Percentiles rank a stretch among this genome's conserved stretches.
Evolutionary conservation across 495 filamentous ascomycete species (phyloP).

Genomic region (Neurospora sp.): DNA sequence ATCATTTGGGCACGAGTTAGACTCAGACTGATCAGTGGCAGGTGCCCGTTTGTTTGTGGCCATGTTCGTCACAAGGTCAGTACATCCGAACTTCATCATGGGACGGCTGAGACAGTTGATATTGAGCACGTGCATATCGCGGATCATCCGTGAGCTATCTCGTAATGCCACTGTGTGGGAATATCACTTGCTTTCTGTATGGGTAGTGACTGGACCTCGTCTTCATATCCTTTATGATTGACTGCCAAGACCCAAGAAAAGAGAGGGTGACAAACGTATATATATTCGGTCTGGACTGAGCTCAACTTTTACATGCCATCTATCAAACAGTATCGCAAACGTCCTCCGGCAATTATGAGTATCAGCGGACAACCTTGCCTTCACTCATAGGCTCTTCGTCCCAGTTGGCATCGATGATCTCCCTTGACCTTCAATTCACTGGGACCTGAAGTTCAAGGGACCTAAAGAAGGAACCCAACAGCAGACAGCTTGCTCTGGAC

Average conservation of each 20-base stretch:
- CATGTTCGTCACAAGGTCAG: neutral
- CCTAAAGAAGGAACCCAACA: no score
- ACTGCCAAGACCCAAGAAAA: neutral
- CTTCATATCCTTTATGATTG: neutral
- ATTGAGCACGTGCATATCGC: neutral
- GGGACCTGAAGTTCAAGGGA: no score
- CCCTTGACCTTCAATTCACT: no score
- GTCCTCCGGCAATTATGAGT: no score
- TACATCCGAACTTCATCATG: neutral
- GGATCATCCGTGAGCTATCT: neutral
- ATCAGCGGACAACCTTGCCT: no score
- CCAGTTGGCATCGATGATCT: no score
- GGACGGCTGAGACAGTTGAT: neutral
- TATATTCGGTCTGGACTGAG: no score
- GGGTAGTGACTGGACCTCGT: neutral
- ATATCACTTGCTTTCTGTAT: neutral
- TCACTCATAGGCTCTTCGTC: no score
- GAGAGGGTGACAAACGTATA: no score
- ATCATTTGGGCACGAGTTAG: slow-evolving; percentile 15
- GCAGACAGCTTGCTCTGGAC: no score
- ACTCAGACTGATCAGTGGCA: neutral
- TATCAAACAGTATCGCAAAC: no score
- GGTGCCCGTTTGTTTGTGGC: neutral
- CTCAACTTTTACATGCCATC: no score
- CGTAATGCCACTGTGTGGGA: neutral